Percentiles rank a stretch among this genome's conserved stretches.
Conservation (phyloP, 225 moss, liverwort and hornwort species). For the Polytrichum commune region DNA sequence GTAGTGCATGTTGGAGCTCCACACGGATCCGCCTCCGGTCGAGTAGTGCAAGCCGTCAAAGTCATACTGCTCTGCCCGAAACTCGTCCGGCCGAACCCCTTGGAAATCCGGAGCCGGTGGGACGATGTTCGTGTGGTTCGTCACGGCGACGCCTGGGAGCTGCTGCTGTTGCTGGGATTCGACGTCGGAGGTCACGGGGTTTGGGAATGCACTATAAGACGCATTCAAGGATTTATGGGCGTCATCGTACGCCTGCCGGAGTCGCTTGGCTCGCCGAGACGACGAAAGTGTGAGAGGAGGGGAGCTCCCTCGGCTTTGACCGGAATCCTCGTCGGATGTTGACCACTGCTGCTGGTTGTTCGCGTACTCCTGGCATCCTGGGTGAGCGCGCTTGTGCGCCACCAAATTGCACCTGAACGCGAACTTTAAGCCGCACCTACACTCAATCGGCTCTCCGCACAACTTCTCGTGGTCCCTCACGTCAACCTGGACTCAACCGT, state of each 20-base stretch:
- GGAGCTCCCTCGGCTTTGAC: slow-evolving; percentile 3
- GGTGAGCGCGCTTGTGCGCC: slow-evolving; percentile 44
- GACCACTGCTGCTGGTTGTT: background rate
- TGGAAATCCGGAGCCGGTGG: background rate
- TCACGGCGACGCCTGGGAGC: too few relatives aligned
- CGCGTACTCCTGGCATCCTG: slow-evolving; percentile 15
- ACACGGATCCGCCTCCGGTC: background rate
- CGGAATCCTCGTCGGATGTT: slow-evolving; percentile 8
- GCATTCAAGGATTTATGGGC: too few relatives aligned
- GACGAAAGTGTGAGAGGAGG: background rate
- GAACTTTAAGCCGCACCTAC: slow-evolving; percentile 48
- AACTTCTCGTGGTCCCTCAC: slow-evolving; percentile 71
- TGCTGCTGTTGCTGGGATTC: too few relatives aligned
- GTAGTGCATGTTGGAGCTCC: slow-evolving; percentile 1
- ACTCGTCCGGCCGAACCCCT: background rate
- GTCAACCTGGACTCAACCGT: slow-evolving; percentile 26
- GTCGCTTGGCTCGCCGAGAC: slow-evolving; percentile 1
- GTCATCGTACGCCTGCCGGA: background rate
- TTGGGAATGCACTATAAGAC: too few relatives aligned
- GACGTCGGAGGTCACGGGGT: too few relatives aligned
- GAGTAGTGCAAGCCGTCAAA: background rate
- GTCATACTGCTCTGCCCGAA: background rate
- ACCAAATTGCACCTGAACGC: slow-evolving; percentile 58
- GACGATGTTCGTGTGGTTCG: background rate
- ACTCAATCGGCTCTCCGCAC: slow-evolving; percentile 49